A percentile compares a stretch with the other conserved stretches of the same genome.
These are phyloP conservation scores for Kazachstania viticola DNA, from an alignment of 805 yeast species.

Conservation along the genomic window DNA sequence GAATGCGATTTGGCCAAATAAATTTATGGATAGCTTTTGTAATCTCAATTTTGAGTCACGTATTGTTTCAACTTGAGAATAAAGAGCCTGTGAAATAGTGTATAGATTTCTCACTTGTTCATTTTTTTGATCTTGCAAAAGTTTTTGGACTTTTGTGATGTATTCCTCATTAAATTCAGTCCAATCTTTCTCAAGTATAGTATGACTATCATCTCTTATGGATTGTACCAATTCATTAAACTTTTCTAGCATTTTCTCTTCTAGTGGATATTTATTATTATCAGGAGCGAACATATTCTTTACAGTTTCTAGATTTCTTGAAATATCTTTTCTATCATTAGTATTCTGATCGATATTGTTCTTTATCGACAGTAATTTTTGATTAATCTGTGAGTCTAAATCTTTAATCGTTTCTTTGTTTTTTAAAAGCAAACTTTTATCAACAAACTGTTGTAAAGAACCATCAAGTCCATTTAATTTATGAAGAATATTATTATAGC, in stretches of 20 bases:
- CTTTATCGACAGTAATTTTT: slow-evolving; percentile 11
- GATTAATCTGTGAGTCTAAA: slow-evolving; percentile 8
- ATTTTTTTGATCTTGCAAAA: slow-evolving; percentile 6
- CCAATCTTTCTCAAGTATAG: slow-evolving; percentile 10
- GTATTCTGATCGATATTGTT: background rate
- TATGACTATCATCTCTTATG: slow-evolving; percentile 9
- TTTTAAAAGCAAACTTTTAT: slow-evolving; percentile 3
- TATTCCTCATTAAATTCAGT: slow-evolving; percentile 5
- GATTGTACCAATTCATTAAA: slow-evolving; percentile 16
- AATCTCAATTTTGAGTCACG: slow-evolving; percentile 25
- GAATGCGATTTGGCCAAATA: slow-evolving; percentile 25
- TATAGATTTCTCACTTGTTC: slow-evolving; percentile 10
- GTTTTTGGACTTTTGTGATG: background rate
- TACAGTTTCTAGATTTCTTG: slow-evolving; percentile 5
- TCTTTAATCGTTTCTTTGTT: slow-evolving; percentile 5
- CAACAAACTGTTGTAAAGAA: slow-evolving; percentile 10
- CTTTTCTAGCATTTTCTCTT: slow-evolving; percentile 15
- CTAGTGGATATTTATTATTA: slow-evolving; percentile 13
- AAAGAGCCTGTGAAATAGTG: slow-evolving; percentile 21
- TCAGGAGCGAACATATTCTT: slow-evolving; percentile 6
- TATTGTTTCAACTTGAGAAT: slow-evolving; percentile 13
- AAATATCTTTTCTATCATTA: slow-evolving; percentile 9
- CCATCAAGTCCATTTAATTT: slow-evolving; percentile 6
- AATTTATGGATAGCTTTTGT: slow-evolving; percentile 22
- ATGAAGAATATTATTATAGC: slow-evolving; percentile 18